Evolutionary conservation across 2,329 filamentous ascomycete species (phyloP), one percentile per base, ranked within the genome.

Genomic region (Endocalyx cinctus): DNA sequence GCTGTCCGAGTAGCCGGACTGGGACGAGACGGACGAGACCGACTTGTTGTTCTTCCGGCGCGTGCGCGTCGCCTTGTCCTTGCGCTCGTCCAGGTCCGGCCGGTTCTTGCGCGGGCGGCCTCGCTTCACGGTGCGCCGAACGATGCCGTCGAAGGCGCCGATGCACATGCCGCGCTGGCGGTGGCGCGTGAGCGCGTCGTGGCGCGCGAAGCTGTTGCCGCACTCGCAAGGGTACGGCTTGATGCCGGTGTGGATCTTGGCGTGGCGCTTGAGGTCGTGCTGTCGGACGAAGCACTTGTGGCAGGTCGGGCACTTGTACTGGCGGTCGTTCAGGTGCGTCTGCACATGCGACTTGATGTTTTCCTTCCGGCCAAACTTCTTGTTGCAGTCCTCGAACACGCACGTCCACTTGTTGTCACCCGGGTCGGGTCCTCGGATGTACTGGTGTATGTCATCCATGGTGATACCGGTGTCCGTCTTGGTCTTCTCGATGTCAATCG

Each of bases 271-370:
- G 41, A 97, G 79, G 59, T 98, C 92, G 58, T 98, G 92, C 51
- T 95, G 89, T 23, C 92, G 83, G 26, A 97, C 92, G 58, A 98
- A 98, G 64, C 88, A 90, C 66, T 97, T 97, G 33, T 84, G 74
- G 67, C 92, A 98, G 35, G 85, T 82, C 28, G 90, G 88, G 63
- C 92, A 98, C 60, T 87, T 83, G 65, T 87, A 98, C 58, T 96
- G 92, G 29, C 92, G 78, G 59, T 98, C 92, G 51, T 94, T 92
- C 44, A 98, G 81, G 62, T 98, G 92, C 4, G 92, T 98, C 63
- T 98, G 92, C 11, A 98, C 87, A 59, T 98, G 92, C 1, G 89
- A 94, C 59, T 95, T 94, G 69, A 97, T 96, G 64, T 98, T 97
- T 61, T 98, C 92, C 60, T 96, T 94, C 48, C 92, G 79, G n/a